Evolutionary conservation across 495 filamentous ascomycete genomes (phyloP), one percentile per base, ranked within the genome.

Genomic region (Ramalina intermedia): DNA sequence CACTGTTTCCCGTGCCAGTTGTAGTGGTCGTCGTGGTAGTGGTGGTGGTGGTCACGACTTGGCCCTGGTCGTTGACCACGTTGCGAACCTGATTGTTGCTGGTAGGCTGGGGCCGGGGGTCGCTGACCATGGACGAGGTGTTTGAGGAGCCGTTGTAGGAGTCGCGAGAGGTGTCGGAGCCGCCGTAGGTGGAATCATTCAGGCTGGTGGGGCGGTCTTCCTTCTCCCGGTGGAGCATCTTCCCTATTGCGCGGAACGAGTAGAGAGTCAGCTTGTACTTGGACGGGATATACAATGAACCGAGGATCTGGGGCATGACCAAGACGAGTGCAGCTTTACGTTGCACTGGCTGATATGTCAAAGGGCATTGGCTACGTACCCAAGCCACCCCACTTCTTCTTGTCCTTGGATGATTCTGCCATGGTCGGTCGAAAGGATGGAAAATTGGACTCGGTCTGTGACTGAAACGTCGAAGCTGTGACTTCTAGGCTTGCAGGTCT

Each of bases 21-120:
- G 53, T 55, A 9, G 56, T 58, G 18, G 56, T 58, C 0, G 56
- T 58, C 0, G 56, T 58, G 0, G 56, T 58, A 2, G 56, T 58
- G 2, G 54, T 56, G 11, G 56, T 58, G 6, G 56, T 58, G 12
- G 56, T 58, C 2, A 58, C 53, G n/a, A 49, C 42, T 40, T 55
- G 53, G 7, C 50, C 50, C 40, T 55, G 47, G 17, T 55, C 53
- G 27, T 58, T 55, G 12, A 46, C 43, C 16, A 41, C 41, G 13
- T 41, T 37, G 16, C 44, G 39, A 17, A 17, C 20, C 12, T 50
- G 26, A 33, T 35, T 16, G 33, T 43, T 51, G 6, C 37, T 48
- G 36, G 47, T 45, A 21, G 49, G 49, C 27, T 55, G 43, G 23
- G 53, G 40, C 2, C 17, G 21, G 35, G 45, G 33, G 17, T 52